Conservation (phyloP, 129 eudicot genomes). For the Chrysanthemum lavandulifolium region DNA sequence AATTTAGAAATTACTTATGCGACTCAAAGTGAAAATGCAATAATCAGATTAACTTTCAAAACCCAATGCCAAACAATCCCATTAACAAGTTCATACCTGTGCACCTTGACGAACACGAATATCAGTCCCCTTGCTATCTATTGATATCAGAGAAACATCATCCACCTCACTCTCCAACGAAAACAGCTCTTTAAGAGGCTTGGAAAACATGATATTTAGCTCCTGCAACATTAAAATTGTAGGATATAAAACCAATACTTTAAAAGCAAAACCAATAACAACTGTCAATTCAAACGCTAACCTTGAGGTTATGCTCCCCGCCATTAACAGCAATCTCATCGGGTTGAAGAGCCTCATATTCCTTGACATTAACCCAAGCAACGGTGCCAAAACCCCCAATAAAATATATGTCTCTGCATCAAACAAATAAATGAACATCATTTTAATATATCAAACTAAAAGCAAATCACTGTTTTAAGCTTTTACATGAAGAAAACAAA, state of each 20-base stretch:
- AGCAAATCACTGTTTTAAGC: background rate
- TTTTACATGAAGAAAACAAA: conserved; percentile 9
- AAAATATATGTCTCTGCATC: conserved; percentile 78
- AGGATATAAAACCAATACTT: background rate
- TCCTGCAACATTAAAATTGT: conserved; percentile 40
- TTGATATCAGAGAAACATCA: conserved; percentile 92
- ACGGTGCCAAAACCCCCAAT: conserved; percentile 99
- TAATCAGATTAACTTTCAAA: no score
- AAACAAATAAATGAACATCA: conserved; percentile 7
- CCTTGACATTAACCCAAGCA: conserved; percentile 98
- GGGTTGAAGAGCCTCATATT: conserved; percentile 79
- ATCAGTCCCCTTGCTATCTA: conserved; percentile 95
- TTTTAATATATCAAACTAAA: no score
- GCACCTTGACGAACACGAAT: conserved; percentile 41
- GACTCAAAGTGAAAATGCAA: no score
- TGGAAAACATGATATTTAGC: conserved; percentile 83
- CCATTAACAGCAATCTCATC: conserved; percentile 94
- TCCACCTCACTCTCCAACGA: conserved; percentile 83
- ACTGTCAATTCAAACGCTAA: conserved; percentile 19
- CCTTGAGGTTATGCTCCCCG: conserved; percentile 94
- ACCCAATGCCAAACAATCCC: no score
- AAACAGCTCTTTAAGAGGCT: conserved; percentile 78
- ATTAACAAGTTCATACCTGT: no score
- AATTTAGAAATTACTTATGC: no score
- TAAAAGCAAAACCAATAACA: background rate